phyloP scores from a whole-genome alignment of 1,284 basidiomycete species.

The Rhodotorula sp. region DNA sequence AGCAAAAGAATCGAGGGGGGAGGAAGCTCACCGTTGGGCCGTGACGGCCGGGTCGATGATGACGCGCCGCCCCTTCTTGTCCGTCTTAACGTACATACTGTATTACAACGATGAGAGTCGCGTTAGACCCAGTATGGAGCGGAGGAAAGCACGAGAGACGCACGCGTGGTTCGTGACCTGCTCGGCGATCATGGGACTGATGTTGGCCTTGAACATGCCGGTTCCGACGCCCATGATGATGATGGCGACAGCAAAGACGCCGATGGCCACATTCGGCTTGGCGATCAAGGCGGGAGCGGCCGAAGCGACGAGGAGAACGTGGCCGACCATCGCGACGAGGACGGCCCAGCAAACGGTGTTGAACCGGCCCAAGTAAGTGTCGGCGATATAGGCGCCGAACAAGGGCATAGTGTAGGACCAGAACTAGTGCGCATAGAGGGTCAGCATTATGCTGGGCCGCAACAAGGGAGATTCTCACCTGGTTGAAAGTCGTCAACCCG shows the following conservation, averaged over 20 bases:
- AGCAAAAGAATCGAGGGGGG: conserved; percentile 55
- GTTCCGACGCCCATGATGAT: conserved; percentile 64
- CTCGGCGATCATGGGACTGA: conserved; percentile 72
- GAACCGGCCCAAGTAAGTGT: conserved; percentile 53
- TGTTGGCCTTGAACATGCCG: conserved; percentile 57
- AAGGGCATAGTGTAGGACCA: conserved; percentile 43
- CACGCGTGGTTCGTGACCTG: conserved; percentile 57
- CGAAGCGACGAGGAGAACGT: conserved; percentile 70
- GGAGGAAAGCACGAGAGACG: too few species aligned
- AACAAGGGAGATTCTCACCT: neutral
- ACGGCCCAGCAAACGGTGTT: conserved; percentile 53
- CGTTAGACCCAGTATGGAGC: too few species aligned
- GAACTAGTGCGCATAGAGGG: conserved; percentile 11
- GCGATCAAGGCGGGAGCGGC: conserved; percentile 69
- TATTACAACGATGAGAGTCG: conserved; percentile 9
- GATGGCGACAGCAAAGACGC: conserved; percentile 64
- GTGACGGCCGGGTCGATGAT: conserved; percentile 77
- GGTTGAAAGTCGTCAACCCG: conserved; percentile 37
- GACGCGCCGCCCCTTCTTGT: conserved; percentile 67
- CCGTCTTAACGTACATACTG: conserved; percentile 53
- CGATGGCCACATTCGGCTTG: conserved; percentile 59
- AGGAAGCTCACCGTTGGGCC: conserved; percentile 49
- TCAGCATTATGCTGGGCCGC: too few species aligned
- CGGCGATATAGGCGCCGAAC: conserved; percentile 50
- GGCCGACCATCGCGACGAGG: conserved; percentile 53